phyloP scores from a whole-genome alignment of 108 stramenopile species.

The Nitzschia inconspicua region DNA sequence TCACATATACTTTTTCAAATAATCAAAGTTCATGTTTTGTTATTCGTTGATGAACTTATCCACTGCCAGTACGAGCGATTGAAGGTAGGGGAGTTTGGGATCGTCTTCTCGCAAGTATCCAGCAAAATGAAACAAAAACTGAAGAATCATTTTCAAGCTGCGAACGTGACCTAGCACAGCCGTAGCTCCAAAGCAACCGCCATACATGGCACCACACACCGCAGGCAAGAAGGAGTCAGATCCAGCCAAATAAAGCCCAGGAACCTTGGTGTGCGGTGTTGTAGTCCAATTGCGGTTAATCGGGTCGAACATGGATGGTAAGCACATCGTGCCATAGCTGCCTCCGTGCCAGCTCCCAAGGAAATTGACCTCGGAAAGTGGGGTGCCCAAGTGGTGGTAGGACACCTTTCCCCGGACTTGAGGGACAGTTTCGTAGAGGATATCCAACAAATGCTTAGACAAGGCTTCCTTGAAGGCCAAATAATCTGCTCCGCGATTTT shows the following conservation, averaged over 20 bases:
- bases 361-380: constrained; percentile 45
- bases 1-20: too few relatives aligned
- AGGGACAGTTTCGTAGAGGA: constrained; percentile 50
- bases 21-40: too few relatives aligned
- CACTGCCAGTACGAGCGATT: constrained; percentile 7
- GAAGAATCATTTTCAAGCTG: constrained; percentile 5
- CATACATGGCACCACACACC: constrained; percentile 55
- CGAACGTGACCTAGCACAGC: constrained; percentile 24
- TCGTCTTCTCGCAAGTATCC: constrained; percentile 17
- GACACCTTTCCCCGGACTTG: constrained; percentile 46
- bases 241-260: constrained; percentile 48
- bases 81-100: constrained; percentile 13
- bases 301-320: constrained; percentile 36
- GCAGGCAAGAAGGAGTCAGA: constrained; percentile 49
- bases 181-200: constrained; percentile 43
- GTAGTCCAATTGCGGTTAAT: constrained; percentile 57
- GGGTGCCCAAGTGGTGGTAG: constrained; percentile 41
- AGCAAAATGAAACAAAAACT: constrained; percentile 15
- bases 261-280: constrained; percentile 36
- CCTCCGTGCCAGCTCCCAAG: constrained; percentile 36
- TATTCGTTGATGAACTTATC: constrained; percentile 22
- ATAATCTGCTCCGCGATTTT: constrained; percentile 42
- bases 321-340: constrained; percentile 48
- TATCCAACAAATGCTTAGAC: constrained; percentile 45
- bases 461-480: constrained; percentile 47